Base-by-base conservation (phyloP, 441 rosid species). In the Pelargonium cotyledonis region DNA sequence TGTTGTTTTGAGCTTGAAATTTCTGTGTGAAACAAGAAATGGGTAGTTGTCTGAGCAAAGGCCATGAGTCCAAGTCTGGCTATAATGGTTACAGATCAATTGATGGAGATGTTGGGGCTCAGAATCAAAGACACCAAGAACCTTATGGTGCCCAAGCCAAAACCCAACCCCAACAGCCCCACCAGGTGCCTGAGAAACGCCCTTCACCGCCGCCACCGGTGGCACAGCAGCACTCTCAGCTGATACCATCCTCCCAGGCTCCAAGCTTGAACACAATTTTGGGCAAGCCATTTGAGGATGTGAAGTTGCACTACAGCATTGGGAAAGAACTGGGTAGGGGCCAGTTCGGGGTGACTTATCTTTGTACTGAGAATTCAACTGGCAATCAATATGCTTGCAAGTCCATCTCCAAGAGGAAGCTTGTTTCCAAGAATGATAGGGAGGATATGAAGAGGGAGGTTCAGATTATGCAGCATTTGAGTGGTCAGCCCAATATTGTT, bases 1-100 rank as follows among this genome's bases (percentile, higher is more conserved):
- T 43, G 18, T 14, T 51, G 14, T n/a, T 72, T 18, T 61, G 68
- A 51, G 46, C 60, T 76, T 67, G 16, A 65, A 51, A 38, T 44
- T 65, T 46, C 61, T 11, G 31, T 15, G 35, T 19, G 46, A 40
- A 6, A 31, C 14, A 70, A 38, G 66, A 67, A 55, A 90, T 91
- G 97, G 97, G 97, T 47, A 51, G 73, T 67, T 85, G 95, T 75
- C 65, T 84, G 26, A 80, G 87, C 71, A 89, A 89, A 74, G 75
- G 68, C 65, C 38, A 77, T 58, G 78, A 70, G 65, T 40, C 82
- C 16, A 78, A 69, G 68, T 72, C 83, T 9, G 68, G 66, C 16
- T 66, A 80, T 7, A 87, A 86, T 73, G 90, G 80, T 23, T 69
- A 79, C 44, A 74, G 80, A 81, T 82, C 89, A 69, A 79, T 65